These are phyloP conservation scores for Epichloe elymi DNA, from an alignment of 2,329 filamentous ascomycete species.

Conservation along the genomic window DNA sequence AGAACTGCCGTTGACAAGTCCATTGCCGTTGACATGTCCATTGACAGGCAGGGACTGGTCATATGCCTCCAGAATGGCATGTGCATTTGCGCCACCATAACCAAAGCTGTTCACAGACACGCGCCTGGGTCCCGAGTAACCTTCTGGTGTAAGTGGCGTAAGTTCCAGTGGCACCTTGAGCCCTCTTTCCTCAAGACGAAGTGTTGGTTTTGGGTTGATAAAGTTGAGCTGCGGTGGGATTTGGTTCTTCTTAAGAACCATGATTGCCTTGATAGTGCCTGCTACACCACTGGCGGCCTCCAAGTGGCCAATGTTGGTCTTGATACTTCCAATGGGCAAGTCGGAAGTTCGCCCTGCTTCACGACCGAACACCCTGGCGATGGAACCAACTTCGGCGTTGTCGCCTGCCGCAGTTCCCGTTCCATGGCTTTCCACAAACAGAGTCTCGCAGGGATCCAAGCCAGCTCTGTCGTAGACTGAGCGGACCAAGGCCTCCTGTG, in stretches of 20 bases:
- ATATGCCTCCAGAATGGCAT: slow-evolving; percentile 23
- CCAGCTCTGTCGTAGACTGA: slow-evolving; percentile 11
- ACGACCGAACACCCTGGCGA: slow-evolving; percentile 15
- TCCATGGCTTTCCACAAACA: too few relatives aligned
- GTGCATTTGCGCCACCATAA: slow-evolving; percentile 35
- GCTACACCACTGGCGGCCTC: slow-evolving; percentile 16
- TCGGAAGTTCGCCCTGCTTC: slow-evolving; percentile 7
- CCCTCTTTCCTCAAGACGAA: slow-evolving; percentile 16
- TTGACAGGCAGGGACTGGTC: neutral
- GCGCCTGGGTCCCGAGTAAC: slow-evolving; percentile 10
- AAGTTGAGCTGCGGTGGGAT: slow-evolving; percentile 10
- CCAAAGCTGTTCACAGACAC: slow-evolving; percentile 35
- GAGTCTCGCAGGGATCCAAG: too few relatives aligned
- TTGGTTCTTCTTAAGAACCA: slow-evolving; percentile 8
- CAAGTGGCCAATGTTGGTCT: slow-evolving; percentile 15
- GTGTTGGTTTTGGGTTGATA: slow-evolving; percentile 11
- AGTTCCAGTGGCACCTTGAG: slow-evolving; percentile 9
- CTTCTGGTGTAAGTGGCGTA: neutral
- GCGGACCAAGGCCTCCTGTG: slow-evolving; percentile 13
- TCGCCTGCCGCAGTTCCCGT: neutral
- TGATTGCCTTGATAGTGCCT: slow-evolving; percentile 10
- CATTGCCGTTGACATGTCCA: too few relatives aligned
- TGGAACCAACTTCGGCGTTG: neutral
- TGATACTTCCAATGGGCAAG: slow-evolving; percentile 15
- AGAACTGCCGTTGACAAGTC: too few relatives aligned